Percentiles rank a stretch among this genome's conserved stretches.
phyloP scores from a whole-genome alignment of 805 yeast species.

The Candida morakotiae region DNA sequence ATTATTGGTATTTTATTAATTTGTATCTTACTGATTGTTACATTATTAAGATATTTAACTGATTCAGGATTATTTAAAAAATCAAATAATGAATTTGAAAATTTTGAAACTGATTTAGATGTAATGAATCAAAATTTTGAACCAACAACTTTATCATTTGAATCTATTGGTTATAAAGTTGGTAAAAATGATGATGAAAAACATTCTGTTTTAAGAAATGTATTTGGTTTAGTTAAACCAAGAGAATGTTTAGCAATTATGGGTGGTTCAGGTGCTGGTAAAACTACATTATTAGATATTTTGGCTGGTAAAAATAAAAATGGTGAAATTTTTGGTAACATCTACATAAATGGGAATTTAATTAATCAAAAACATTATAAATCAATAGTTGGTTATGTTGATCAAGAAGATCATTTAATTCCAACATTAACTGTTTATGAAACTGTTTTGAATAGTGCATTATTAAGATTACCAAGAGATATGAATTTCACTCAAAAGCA shows the following conservation, averaged over 20 bases:
- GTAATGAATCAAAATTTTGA: constrained; percentile 51
- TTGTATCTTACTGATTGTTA: constrained; percentile 38
- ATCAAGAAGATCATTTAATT: constrained; percentile 86
- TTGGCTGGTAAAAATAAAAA: constrained; percentile 83
- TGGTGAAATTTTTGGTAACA: constrained; percentile 64
- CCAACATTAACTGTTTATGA: constrained; percentile 96
- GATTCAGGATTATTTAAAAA: constrained; percentile 58
- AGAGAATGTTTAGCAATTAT: constrained; percentile 90
- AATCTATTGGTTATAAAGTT: constrained; percentile 59
- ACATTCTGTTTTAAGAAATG: constrained; percentile 49
- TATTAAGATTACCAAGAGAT: constrained; percentile 75
- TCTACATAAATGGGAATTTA: constrained; percentile 70
- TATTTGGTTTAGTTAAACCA: constrained; percentile 77
- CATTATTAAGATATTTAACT: constrained; percentile 46
- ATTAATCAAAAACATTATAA: constrained; percentile 44
- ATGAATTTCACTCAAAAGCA: constrained; percentile 76
- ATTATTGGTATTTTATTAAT: constrained; percentile 40
- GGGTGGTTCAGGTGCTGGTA: constrained; percentile 99
- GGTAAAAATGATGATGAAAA: constrained; percentile 39
- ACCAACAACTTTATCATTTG: constrained; percentile 76
- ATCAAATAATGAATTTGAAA: constrained; percentile 26
- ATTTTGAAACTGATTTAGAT: constrained; percentile 21
- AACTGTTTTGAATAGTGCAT: constrained; percentile 88
- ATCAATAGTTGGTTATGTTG: constrained; percentile 86
- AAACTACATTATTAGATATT: constrained; percentile 88